Conservation (phyloP, 2,329 filamentous ascomycete genomes). For the Claviceps humidiphila region DNA sequence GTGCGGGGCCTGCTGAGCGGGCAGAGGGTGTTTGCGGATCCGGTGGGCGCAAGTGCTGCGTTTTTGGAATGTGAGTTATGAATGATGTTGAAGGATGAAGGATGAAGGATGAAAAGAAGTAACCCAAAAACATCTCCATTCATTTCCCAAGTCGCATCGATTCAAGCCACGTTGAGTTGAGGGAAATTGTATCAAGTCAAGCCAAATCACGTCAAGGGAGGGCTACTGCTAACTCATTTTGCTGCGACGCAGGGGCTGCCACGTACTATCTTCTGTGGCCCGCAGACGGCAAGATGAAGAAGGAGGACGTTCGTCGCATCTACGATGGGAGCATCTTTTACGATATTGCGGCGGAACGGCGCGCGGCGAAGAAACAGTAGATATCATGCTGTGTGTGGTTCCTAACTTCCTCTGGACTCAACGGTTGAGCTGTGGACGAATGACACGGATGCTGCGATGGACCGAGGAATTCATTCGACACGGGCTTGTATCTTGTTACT, state of each 20-base stretch:
- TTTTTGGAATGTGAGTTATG: constrained; percentile 13
- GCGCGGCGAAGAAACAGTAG: background rate
- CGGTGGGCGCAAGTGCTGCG: constrained; percentile 20
- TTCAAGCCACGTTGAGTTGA: too few relatives aligned
- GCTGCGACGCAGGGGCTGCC: constrained; percentile 7
- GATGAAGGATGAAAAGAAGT: background rate
- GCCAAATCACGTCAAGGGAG: too few relatives aligned
- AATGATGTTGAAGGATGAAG: background rate
- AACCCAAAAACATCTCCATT: too few relatives aligned
- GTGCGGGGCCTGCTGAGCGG: constrained; percentile 24
- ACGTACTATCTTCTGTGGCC: constrained; percentile 39
- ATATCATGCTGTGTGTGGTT: background rate
- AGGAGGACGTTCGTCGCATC: constrained; percentile 32
- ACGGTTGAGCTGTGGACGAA: too few relatives aligned
- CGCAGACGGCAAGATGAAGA: constrained; percentile 39
- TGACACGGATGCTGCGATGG: too few relatives aligned
- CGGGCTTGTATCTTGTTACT: too few relatives aligned
- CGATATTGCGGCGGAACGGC: constrained; percentile 3
- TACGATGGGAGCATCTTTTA: constrained; percentile 13
- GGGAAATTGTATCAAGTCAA: too few relatives aligned
- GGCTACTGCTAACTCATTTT: too few relatives aligned
- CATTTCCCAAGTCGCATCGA: too few relatives aligned
- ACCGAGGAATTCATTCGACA: too few relatives aligned
- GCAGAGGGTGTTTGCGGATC: constrained; percentile 28
- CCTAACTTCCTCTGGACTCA: too few relatives aligned